phyloP scores from a whole-genome alignment of 192 early-diverging fungal species.

The Chytriomyces hyalinus region DNA sequence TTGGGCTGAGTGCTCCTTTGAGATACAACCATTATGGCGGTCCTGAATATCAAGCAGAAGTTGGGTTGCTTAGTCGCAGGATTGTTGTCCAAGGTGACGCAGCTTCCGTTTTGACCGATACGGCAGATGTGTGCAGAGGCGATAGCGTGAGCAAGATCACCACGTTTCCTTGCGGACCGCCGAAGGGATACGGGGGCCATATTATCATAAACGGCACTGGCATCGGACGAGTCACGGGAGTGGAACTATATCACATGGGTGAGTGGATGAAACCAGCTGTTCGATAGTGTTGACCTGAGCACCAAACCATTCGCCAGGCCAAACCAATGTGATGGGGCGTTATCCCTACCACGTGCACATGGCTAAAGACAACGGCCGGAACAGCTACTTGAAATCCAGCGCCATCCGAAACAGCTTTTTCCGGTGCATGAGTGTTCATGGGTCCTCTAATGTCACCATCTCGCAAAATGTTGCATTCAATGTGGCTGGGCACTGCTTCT shows the following conservation, averaged over 20 bases:
- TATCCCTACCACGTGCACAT: conserved; percentile 43
- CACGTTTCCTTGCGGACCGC: conserved; percentile 21
- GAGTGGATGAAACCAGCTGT: not conserved
- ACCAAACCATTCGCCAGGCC: conserved; percentile 1
- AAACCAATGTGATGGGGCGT: conserved; percentile 45
- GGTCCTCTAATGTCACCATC: conserved; percentile 25
- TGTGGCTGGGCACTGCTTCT: conserved; percentile 45
- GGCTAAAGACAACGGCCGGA: conserved; percentile 24
- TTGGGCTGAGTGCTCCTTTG: conserved; percentile 20
- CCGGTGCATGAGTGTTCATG: conserved; percentile 38
- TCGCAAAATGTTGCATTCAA: conserved; percentile 34
- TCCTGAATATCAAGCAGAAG: conserved; percentile 42
- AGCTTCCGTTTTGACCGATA: conserved; percentile 19
- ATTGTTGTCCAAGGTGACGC: conserved; percentile 34
- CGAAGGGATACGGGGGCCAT: conserved; percentile 35
- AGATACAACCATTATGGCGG: conserved; percentile 38
- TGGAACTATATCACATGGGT: conserved; percentile 36
- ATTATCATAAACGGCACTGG: conserved; percentile 28
- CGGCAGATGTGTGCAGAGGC: not conserved
- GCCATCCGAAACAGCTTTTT: conserved; percentile 33
- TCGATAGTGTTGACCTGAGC: not conserved
- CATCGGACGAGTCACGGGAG: conserved; percentile 28
- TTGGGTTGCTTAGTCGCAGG: conserved; percentile 29
- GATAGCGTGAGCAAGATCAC: conserved; percentile 4
- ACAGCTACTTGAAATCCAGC: conserved; percentile 26